These are phyloP conservation scores for Saturnispora serradocipensis DNA, from an alignment of 805 yeast genomes.

Conservation along the genomic window DNA sequence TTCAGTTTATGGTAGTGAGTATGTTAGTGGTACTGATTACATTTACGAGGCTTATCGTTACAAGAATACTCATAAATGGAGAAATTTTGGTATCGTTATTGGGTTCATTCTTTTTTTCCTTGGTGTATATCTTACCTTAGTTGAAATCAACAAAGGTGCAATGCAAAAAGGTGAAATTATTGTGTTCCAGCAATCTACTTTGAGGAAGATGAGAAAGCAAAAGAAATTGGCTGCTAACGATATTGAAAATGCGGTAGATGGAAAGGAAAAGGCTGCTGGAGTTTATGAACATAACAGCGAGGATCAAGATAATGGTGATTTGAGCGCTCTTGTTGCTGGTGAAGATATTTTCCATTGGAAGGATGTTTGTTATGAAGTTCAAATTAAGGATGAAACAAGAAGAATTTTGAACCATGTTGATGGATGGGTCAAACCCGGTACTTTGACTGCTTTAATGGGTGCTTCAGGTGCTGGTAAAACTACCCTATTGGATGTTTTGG, in stretches of 20 bases:
- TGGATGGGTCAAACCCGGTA: constrained; percentile 81
- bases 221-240: constrained; percentile 22
- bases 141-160: constrained; percentile 53
- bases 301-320: constrained; percentile 18
- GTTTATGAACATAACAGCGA: constrained; percentile 17
- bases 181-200: constrained; percentile 44
- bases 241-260: constrained; percentile 20
- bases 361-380: constrained; percentile 61
- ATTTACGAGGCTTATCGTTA: constrained; percentile 41
- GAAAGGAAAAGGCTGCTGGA: constrained; percentile 21
- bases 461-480: constrained; percentile 61
- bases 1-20: constrained; percentile 41
- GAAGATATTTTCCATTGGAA: constrained; percentile 68
- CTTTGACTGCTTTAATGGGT: constrained; percentile 66
- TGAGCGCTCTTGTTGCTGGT: constrained; percentile 24
- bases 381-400: constrained; percentile 51
- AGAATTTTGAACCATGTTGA: constrained; percentile 56
- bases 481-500: constrained; percentile 43
- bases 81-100: constrained; percentile 64
- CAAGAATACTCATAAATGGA: constrained; percentile 56
- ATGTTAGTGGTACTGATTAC: constrained; percentile 54
- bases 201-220: constrained; percentile 38
- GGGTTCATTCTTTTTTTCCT: constrained; percentile 51
- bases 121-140: constrained; percentile 39
- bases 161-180: constrained; percentile 65